Conservation (phyloP, 106 monocot species). For the Acorus gramineus region DNA sequence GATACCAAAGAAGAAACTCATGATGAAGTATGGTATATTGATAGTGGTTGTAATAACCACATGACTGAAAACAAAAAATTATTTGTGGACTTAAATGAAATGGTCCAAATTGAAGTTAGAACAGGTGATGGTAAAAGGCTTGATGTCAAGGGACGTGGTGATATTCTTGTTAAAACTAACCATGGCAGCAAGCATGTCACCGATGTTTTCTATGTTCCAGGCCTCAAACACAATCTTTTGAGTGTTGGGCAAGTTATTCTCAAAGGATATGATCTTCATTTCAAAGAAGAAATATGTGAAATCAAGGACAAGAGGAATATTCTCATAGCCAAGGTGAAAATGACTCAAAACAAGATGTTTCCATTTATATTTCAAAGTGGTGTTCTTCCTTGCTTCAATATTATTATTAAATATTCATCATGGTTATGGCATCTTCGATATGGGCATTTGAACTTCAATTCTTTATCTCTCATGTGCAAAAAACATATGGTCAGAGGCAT, state of each 20-base stretch:
- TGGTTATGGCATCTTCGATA: conserved; percentile 10
- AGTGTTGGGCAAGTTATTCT: conserved; percentile 7
- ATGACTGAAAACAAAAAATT: neutral
- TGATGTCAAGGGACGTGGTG: neutral
- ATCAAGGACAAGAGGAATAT: conserved; percentile 4
- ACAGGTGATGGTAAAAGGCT: conserved; percentile 3
- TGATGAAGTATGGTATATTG: no score
- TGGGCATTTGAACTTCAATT: no score
- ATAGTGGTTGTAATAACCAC: no score
- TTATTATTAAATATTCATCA: neutral
- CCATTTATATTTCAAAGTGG: neutral
- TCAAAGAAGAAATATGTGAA: neutral
- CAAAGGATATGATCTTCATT: neutral
- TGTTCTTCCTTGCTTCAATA: neutral
- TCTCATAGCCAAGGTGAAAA: conserved; percentile 6
- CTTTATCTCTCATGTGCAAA: no score
- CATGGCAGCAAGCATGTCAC: neutral
- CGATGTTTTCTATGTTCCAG: neutral
- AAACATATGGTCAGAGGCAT: no score
- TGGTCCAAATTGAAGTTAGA: neutral
- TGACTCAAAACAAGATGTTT: conserved; percentile 12
- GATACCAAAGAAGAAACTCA: no score
- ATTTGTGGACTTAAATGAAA: neutral
- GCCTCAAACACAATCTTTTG: conserved; percentile 11
- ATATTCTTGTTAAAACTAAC: conserved; percentile 4